phyloP scores from a whole-genome alignment of 2,329 filamentous ascomycete genomes.

The Dactylellina cionopaga region DNA sequence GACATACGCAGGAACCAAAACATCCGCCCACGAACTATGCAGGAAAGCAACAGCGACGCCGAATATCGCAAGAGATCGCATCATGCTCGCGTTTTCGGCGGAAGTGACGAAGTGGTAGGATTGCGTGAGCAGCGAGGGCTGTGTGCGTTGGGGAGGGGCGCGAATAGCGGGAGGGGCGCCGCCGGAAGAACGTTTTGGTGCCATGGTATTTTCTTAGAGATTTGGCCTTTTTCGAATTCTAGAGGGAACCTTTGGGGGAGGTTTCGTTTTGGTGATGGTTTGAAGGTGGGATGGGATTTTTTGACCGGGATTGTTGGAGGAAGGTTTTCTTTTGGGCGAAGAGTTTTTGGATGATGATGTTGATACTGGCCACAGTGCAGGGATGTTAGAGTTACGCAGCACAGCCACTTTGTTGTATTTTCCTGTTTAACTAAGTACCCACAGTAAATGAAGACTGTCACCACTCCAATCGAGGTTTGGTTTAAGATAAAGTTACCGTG shows the following conservation, averaged over 20 bases:
- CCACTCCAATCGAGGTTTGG: not conserved
- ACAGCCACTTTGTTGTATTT: conserved; percentile 40
- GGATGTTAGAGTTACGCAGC: not conserved
- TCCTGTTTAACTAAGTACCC: too few species aligned
- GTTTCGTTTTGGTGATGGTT: not conserved
- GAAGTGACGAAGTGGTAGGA: conserved; percentile 48
- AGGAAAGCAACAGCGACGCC: conserved; percentile 37
- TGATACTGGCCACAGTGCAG: not conserved
- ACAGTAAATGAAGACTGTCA: too few species aligned
- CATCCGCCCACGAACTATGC: conserved; percentile 41
- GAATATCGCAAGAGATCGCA: conserved; percentile 33
- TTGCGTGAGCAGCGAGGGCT: conserved; percentile 37
- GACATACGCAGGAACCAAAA: conserved; percentile 47
- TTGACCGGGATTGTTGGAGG: not conserved
- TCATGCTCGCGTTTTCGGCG: conserved; percentile 39
- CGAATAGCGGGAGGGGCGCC: conserved; percentile 37
- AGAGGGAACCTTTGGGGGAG: too few species aligned
- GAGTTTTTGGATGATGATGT: conserved; percentile 8
- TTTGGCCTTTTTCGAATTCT: too few species aligned
- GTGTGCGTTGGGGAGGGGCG: conserved; percentile 16
- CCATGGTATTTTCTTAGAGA: conserved; percentile 18
- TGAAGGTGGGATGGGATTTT: not conserved
- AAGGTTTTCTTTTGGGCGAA: not conserved
- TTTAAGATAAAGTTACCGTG: not conserved
- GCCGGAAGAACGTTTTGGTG: conserved; percentile 25